phyloP scores from a whole-genome alignment of 345 rosid genomes.

The Linum trigynum region DNA sequence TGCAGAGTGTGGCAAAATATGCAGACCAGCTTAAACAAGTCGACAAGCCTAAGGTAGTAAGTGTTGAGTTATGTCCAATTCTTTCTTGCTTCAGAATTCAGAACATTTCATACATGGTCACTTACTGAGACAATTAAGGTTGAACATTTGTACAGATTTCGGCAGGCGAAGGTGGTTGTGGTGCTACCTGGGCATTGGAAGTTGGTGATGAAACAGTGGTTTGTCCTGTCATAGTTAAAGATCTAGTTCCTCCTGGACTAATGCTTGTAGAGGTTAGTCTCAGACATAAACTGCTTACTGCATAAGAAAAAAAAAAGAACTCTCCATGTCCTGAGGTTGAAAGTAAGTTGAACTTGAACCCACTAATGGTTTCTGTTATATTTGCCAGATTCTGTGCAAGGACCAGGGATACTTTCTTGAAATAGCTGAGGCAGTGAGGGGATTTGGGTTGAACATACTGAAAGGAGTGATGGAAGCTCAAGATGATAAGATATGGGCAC shows the following conservation, averaged over 20 bases:
- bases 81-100: background rate
- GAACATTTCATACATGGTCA: background rate
- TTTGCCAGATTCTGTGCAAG: conserved; percentile 69
- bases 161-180: conserved; percentile 22
- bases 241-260: conserved; percentile 54
- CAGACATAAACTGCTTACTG: background rate
- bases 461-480: conserved; percentile 73
- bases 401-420: conserved; percentile 71
- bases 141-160: background rate
- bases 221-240: conserved; percentile 86
- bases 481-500: conserved; percentile 64
- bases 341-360: background rate
- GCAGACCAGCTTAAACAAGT: conserved; percentile 68
- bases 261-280: conserved; percentile 74
- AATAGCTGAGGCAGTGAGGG: conserved; percentile 61
- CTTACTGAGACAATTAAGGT: conserved; percentile 11
- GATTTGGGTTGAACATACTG: conserved; percentile 64
- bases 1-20: conserved; percentile 70
- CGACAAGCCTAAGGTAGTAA: conserved; percentile 53
- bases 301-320: background rate
- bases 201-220: conserved; percentile 49
- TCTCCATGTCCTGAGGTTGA: background rate
- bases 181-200: conserved; percentile 83
- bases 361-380: background rate
- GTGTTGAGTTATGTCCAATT: conserved; percentile 5